A percentile compares a stretch with the other conserved stretches of the same genome.
These are phyloP conservation scores for Pyrenula massariospora DNA, from an alignment of 495 filamentous ascomycete genomes.

Conservation along the genomic window DNA sequence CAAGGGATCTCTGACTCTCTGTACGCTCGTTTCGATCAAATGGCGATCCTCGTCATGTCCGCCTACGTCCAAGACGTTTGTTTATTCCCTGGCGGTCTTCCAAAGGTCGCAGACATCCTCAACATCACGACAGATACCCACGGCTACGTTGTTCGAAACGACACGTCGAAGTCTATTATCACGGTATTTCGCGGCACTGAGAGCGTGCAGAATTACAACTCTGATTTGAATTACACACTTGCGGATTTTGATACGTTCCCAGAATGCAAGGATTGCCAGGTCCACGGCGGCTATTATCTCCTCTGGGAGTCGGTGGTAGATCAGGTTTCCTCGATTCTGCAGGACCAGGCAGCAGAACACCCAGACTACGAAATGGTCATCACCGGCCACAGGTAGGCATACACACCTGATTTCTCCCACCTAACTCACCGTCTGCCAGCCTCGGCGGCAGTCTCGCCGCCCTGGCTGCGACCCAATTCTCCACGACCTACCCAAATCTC, in stretches of 20 bases:
- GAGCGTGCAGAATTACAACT: background rate
- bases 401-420: background rate
- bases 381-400: conserved; percentile 46
- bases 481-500: background rate
- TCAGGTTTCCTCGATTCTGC: background rate
- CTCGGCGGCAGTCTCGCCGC: conserved; percentile 55
- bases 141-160: background rate
- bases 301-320: background rate
- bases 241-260: background rate
- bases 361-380: conserved; percentile 41
- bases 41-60: background rate
- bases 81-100: background rate
- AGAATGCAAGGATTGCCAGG: background rate
- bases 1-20: background rate
- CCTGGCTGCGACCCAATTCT: conserved; percentile 44
- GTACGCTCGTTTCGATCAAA: background rate
- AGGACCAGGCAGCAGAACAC: conserved; percentile 11
- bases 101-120: background rate
- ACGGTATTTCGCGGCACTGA: background rate
- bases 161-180: background rate
- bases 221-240: background rate
- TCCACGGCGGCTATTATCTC: background rate
- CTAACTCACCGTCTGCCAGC: background rate
- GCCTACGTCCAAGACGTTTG: background rate
- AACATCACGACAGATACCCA: background rate